Evolutionary conservation across 1,139 yeast species (phyloP).

Genomic region (Yamadazyma epiphylla): DNA sequence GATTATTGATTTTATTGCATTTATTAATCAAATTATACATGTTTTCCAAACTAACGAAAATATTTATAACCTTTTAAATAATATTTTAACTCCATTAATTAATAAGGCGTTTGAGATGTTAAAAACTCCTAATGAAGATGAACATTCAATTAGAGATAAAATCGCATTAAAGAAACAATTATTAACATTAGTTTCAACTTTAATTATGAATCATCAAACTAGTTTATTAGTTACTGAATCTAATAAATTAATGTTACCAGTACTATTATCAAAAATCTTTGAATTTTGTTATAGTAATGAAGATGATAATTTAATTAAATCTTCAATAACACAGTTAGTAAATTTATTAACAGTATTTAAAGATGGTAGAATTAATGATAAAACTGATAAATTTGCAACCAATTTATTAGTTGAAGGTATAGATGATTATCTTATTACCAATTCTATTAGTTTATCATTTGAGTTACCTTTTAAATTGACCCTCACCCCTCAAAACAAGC

Average conservation of each 20-base stretch:
- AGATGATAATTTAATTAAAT: slow-evolving; percentile 48
- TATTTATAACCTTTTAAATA: slow-evolving; percentile 71
- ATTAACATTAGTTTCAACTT: slow-evolving; percentile 62
- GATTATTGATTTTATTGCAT: slow-evolving; percentile 75
- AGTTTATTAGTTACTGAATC: slow-evolving; percentile 69
- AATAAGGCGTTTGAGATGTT: slow-evolving; percentile 59
- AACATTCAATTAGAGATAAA: slow-evolving; percentile 58
- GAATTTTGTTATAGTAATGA: slow-evolving; percentile 62
- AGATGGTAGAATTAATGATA: slow-evolving; percentile 51
- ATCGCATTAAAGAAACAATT: slow-evolving; percentile 64
- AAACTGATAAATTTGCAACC: slow-evolving; percentile 49
- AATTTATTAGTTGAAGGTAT: slow-evolving; percentile 66
- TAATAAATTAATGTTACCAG: slow-evolving; percentile 61
- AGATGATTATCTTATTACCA: slow-evolving; percentile 64
- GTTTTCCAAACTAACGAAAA: slow-evolving; percentile 62
- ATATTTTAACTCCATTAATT: slow-evolving; percentile 69
- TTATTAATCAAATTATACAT: slow-evolving; percentile 86
- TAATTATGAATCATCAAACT: slow-evolving; percentile 75
- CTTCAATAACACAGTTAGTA: slow-evolving; percentile 66
- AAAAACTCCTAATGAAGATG: slow-evolving; percentile 22
- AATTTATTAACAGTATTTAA: slow-evolving; percentile 65
- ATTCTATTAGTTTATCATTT: slow-evolving; percentile 65
- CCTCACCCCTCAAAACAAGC: slow-evolving; percentile 74
- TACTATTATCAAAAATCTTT: slow-evolving; percentile 60
- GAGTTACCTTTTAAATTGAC: slow-evolving; percentile 75